Base-by-base conservation (phyloP, 805 yeast genomes). In the Brettanomyces anomalus region DNA sequence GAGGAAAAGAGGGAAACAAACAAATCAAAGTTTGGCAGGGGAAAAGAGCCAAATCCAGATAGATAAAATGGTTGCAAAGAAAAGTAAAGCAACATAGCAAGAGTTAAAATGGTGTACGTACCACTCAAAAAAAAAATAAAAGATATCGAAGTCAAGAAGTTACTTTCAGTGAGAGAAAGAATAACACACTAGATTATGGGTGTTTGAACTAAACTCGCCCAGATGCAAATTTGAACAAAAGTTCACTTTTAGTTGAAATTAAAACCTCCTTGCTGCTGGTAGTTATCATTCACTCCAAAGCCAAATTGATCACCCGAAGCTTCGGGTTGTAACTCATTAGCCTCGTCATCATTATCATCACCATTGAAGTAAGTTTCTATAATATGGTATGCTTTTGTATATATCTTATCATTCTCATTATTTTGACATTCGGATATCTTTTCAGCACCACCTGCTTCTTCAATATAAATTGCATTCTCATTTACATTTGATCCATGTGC, bases 381-480 rank as follows among this genome's bases (percentile, higher is more conserved):
- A 58, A 93, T 86, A 52, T 71, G 71, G 69, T 76, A 93, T 30
- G 97, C 94, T 69, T 88, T 89, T 61, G 84, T 78, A 66, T 93
- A 93, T 58, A 93, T 85, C 60, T 82, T 85, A 61, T 90, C 94
- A 66, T 90, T 93, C 58, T 80, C 85, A 67, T 86, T 88, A 61
- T 75, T 78, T 72, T 93, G 98, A 62, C 95, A 85, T 48, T 85
- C 87, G 65, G 84, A 83, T 55, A 93, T 90, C 70, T 86, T 89
- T 64, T 93, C 97, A 79, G 88, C 83, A 49, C 98, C 98, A 56
- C 97, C 97, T 36, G 97, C 97, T 64, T 90, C 97, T 69, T 93
- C 98, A 59, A 93, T 85, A 67, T 67, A 87, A 49, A 88, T 74
- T 21, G 97, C 96, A 60, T 89, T 83, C 62, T 85, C 86, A 66